These are phyloP conservation scores for Prunus fruticosa DNA, from an alignment of 306 rosid species.

Conservation along the genomic window DNA sequence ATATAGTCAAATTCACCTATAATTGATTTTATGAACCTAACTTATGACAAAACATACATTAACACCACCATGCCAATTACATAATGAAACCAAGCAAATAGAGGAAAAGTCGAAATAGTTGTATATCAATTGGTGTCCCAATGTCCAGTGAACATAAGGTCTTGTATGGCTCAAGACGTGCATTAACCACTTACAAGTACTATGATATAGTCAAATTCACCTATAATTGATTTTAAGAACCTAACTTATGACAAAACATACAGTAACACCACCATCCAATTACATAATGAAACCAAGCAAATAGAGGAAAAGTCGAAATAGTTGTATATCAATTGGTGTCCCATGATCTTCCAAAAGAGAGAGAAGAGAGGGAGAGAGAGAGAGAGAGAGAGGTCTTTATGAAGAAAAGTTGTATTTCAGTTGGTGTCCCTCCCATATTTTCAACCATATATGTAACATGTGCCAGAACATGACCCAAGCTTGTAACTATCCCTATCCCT, in stretches of 20 bases:
- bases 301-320: neutral
- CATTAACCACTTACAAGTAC: neutral
- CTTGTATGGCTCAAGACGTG: neutral
- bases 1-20: neutral
- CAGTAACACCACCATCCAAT: neutral
- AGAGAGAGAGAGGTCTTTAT: neutral
- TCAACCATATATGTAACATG: neutral
- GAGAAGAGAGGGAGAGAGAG: neutral
- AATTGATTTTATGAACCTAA: neutral
- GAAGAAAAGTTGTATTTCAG: neutral
- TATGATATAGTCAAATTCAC: neutral
- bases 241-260: neutral
- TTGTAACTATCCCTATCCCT: neutral
- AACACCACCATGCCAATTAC: neutral
- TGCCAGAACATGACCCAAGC: neutral
- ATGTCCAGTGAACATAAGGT: neutral
- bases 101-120: neutral
- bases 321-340: neutral
- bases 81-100: neutral
- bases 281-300: neutral
- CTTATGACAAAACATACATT: neutral
- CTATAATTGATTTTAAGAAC: neutral
- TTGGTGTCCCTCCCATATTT: neutral
- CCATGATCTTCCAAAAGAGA: neutral
- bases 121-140: neutral